phyloP scores from a whole-genome alignment of 2,329 filamentous ascomycete genomes.

The Onygenales sp. region DNA sequence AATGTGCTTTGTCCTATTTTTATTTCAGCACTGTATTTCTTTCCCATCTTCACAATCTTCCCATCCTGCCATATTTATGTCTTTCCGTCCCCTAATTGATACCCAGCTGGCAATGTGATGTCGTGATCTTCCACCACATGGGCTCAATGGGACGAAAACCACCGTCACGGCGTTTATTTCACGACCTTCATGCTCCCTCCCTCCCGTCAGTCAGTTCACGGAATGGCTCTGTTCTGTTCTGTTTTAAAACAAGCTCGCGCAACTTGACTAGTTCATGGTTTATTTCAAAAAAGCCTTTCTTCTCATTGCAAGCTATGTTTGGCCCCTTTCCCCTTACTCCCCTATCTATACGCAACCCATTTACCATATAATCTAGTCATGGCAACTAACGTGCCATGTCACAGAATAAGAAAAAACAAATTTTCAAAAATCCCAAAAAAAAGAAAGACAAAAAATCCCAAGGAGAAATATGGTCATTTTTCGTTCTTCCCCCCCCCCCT shows the following conservation, averaged over 20 bases:
- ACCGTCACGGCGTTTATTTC: background rate
- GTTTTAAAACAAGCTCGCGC: background rate
- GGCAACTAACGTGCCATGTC: slow-evolving; percentile 4
- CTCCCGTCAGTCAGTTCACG: too few relatives aligned
- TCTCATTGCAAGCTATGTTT: background rate
- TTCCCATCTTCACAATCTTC: slow-evolving; percentile 5
- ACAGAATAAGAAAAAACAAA: slow-evolving; percentile 3
- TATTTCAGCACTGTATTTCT: slow-evolving; percentile 13
- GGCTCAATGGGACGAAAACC: background rate
- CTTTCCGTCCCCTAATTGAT: background rate
- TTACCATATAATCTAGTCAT: background rate
- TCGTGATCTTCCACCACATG: background rate
- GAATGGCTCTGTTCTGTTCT: too few relatives aligned
- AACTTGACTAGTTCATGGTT: background rate
- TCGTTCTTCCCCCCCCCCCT: too few relatives aligned
- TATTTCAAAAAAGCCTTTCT: background rate
- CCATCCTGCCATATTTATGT: background rate
- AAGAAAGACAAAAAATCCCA: background rate
- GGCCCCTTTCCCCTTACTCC: background rate
- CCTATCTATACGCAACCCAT: background rate
- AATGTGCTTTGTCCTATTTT: slow-evolving; percentile 21
- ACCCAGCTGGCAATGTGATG: slow-evolving; percentile 3
- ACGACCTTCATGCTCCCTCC: too few relatives aligned
- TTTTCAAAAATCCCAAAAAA: background rate
- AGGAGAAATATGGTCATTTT: too few relatives aligned